phyloP scores from a whole-genome alignment of 78 protist genomes.

The Cyanophora paradoxa region DNA sequence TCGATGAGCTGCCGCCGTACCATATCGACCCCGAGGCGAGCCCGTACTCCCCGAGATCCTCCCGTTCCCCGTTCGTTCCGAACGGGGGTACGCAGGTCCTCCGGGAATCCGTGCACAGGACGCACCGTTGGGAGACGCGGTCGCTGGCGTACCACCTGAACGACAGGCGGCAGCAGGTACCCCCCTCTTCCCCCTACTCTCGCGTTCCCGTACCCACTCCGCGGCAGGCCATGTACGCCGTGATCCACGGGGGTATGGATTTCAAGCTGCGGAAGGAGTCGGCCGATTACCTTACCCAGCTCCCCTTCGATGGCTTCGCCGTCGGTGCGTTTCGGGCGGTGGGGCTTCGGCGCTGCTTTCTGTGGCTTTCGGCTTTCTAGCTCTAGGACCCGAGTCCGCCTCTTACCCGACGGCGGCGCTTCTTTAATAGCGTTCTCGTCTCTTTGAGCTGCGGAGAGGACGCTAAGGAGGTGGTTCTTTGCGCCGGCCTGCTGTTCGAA shows the following conservation, averaged over 20 bases:
- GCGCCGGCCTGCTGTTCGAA: too few relatives aligned
- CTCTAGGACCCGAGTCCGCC: too few relatives aligned
- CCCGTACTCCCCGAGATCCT: background rate
- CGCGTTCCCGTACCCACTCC: background rate
- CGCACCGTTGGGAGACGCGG: constrained; percentile 24
- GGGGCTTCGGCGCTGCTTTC: too few relatives aligned
- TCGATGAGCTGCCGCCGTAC: constrained; percentile 69
- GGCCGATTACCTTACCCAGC: constrained; percentile 27
- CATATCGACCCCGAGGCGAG: too few relatives aligned
- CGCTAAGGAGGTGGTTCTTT: too few relatives aligned
- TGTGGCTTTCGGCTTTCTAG: too few relatives aligned
- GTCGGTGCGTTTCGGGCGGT: constrained; percentile 38
- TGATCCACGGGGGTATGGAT: constrained; percentile 73
- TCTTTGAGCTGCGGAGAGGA: too few relatives aligned
- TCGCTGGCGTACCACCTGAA: too few relatives aligned
- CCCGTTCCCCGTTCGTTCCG: background rate
- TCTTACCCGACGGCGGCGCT: too few relatives aligned
- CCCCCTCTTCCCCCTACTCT: background rate
- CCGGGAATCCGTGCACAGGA: background rate
- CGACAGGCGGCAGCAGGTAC: background rate
- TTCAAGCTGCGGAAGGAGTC: constrained; percentile 35
- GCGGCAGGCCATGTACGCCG: constrained; percentile 65
- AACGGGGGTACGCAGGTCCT: too few relatives aligned
- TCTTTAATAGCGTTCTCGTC: too few relatives aligned
- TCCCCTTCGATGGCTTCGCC: constrained; percentile 62